phyloP scores from a whole-genome alignment of 129 eudicot genomes.

The Ambrosia trifida region DNA sequence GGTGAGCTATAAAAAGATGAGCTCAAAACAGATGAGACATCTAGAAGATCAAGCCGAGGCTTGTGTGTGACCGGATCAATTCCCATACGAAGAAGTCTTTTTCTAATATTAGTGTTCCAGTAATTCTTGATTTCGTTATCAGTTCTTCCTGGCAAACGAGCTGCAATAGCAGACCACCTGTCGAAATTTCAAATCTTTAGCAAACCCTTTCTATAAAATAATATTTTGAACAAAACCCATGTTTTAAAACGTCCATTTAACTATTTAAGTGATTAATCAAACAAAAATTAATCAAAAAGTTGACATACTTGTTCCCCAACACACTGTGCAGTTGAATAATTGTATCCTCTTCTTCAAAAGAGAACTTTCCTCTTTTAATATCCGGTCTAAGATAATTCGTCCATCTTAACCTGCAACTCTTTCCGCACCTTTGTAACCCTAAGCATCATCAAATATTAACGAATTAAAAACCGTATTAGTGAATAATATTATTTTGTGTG shows the following conservation, averaged over 20 bases:
- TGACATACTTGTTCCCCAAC: conserved; percentile 84
- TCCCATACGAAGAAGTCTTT: conserved; percentile 81
- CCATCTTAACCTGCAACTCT: conserved; percentile 92
- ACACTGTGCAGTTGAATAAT: conserved; percentile 80
- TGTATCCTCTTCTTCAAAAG: conserved; percentile 83
- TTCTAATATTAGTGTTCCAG: conserved; percentile 85
- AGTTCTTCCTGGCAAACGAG: conserved; percentile 88
- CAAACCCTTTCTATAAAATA: neutral
- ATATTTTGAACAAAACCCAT: conserved; percentile 4
- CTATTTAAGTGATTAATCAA: conserved; percentile 13
- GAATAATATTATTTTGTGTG: neutral
- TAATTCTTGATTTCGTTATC: conserved; percentile 88
- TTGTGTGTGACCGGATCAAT: conserved; percentile 80
- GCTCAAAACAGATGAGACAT: conserved; percentile 58
- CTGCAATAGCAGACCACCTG: conserved; percentile 88
- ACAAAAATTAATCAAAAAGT: conserved; percentile 8
- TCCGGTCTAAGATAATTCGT: conserved; percentile 87
- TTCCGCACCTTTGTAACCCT: conserved; percentile 92
- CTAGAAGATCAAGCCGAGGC: conserved; percentile 70
- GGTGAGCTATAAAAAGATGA: conserved; percentile 43
- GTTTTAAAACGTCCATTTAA: neutral
- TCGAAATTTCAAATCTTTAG: conserved; percentile 8
- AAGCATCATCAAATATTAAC: conserved; percentile 4
- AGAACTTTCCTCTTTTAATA: conserved; percentile 79
- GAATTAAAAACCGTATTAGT: no score